Base-by-base conservation (phyloP, 495 filamentous ascomycete species). In the Corynascus novoguineensis region DNA sequence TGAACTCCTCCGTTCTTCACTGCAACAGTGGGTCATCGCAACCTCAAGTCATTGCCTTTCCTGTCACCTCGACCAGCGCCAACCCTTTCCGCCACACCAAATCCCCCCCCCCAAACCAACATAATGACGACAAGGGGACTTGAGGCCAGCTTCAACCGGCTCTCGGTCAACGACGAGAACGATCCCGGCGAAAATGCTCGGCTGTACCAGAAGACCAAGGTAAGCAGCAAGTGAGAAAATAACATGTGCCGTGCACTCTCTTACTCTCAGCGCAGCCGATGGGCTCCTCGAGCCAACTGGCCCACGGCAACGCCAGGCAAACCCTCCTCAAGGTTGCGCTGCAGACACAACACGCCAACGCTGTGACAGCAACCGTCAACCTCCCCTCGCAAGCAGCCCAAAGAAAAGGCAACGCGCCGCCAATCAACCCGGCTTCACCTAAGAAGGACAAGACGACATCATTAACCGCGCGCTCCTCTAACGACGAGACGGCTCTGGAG, bases 121-220 rank as follows among this genome's bases (percentile, higher is more conserved):
- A 63, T 55, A 62, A 82, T 83, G 79, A 72, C 80, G 31, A 64
- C 73, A 37, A 71, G 78, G 57, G 71, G 70, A 29, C 66, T 95
- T 14, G 90, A 95, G 67, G 75, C 87, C 74, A 86, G 87, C 49
- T 86, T 95, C 65, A 89, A 91, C 81, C 84, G 82, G 61, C 74
- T 93, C 68, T 84, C 88, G 17, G 85, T 95, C 34, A 87, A 85
- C 60, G 89, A 91, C 64, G 90, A 92, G 64, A 89, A 88, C 61
- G 86, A 88, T 7, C 72, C 71, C 40, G 68, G 71, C 34, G 74
- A 78, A 59, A 75, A 69, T 42, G 72, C 66, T 31, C 73, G 75
- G 14, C 42, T 66, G 28, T 83, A 84, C 61, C 74, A 78, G 41
- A 92, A 90, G 70, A 71, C 81, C 25, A 92, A 92, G 83, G 88